Evolutionary conservation across 306 rosid species (phyloP), one percentile per base, ranked within the genome.

Genomic region (Luffa aegyptiaca): DNA sequence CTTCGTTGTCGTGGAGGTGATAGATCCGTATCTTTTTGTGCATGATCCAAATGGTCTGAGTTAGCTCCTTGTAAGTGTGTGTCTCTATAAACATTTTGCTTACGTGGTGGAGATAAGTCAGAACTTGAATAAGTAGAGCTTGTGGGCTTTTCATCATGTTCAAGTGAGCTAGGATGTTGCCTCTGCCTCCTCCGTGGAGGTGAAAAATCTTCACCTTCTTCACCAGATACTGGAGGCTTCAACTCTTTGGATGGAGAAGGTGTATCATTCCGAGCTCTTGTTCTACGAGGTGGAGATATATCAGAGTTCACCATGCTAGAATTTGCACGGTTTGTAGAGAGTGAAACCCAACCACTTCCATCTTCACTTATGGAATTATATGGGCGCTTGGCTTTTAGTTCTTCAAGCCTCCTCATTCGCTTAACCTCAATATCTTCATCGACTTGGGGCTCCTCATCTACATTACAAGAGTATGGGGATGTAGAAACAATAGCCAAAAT

Each of bases 341-440:
- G 91, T 37, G 91, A 66, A 86, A 95, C 85, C 97, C 98, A 95
- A 84, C 98, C 98, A 85, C 98, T 95, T 61, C 97, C 97, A 84
- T 95, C 97, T 79, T 92, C 97, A 1, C 93, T 90, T 81, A 92
- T 88, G 66, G 89, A 86, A 88, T 91, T 84, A 84, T 82, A 83
- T 36, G 91, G 83, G 56, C 90, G 96, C 13, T 81, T 87, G 12
- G 96, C 97, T 86, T 84, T 89, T 49, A 91, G 79, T 63, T 80
- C 84, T 86, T 95, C 97, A 58, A 91, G 97, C 88, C 97, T 87
- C 82, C 84, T 92, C 97, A 92, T 90, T 65, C 93, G 86, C 81
- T 90, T 95, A 56, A 92, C 94, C 87, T 95, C 98, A 82, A 95
- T 86, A 79, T 92, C 97, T 82, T 90, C 98, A 73, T 92, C 84